Evolutionary conservation across 495 filamentous ascomycete genomes (phyloP), one percentile per base, ranked within the genome.

Genomic region (Tuber melanosporum): DNA sequence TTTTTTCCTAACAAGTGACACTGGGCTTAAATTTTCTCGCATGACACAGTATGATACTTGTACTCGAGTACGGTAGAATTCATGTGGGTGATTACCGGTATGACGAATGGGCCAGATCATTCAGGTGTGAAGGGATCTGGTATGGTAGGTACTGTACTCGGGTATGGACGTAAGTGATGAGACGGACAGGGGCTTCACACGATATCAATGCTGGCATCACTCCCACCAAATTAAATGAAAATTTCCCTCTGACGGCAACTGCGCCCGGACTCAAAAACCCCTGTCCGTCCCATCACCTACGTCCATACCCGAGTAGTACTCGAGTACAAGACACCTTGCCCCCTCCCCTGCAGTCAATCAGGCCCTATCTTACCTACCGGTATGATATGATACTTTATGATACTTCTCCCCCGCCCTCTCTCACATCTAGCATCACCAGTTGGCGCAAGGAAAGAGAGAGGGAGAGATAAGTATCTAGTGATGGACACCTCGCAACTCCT

Each of bases 401-500:
- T 26, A 17, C 26, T 36, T 32, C 57, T 12, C 32, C 57, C 12
- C n/a, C 57, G 26, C 32, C 26, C 12, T 14, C 57, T 66, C 57
- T 66, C 57, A 32, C 14, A 32, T 66, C 26, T 36, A 47, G 26
- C 32, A 66, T 66, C 57, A 36, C 57, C 14, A 12, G 1, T 19
- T 32, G 17, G 0, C 26, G 14, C 57, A 32, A 12, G 6, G 19
- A 49, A 22, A 22, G 46, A 62, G 52, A 62, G n/a, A 62, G 57
- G 17, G 26, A 17, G 14, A 66, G 14, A 66, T 66, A 36, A 66
- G 10, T 36, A 14, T 32, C 70, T 52, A 73, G 74, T 43, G 43
- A 80, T 80, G 78, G 71, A 73, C 32, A 66, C 69, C 62, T 49
- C 78, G 52, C 78, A 47, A 7, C 73, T 83, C 52, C 78, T 83